Conservation (phyloP, 768 basidiomycete genomes). For the Coprinopsis strossmayeri region DNA sequence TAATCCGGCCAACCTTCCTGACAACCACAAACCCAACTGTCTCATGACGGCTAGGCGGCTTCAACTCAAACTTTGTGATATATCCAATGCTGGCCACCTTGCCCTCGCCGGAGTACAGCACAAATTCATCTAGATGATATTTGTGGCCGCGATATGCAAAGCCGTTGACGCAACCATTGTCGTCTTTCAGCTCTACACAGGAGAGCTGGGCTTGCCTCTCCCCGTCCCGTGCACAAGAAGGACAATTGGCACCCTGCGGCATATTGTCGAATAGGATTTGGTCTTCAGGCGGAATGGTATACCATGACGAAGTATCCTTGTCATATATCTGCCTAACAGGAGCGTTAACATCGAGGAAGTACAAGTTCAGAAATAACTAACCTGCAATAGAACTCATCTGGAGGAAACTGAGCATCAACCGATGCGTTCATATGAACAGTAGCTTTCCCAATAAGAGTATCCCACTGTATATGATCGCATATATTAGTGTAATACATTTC, state of each 20-base stretch:
- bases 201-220: conserved; percentile 16
- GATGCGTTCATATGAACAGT: conserved; percentile 28
- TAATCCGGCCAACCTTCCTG: conserved; percentile 45
- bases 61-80: conserved; percentile 29
- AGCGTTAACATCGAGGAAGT: neutral
- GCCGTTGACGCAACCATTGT: conserved; percentile 26
- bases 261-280: conserved; percentile 12
- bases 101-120: conserved; percentile 29
- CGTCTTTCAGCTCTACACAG: conserved; percentile 22
- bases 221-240: conserved; percentile 34
- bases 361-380: conserved; percentile 19
- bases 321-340: conserved; percentile 44
- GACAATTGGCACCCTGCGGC: conserved; percentile 47
- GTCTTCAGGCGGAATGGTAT: conserved; percentile 27
- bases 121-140: conserved; percentile 62
- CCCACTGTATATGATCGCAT: conserved; percentile 39
- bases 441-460: conserved; percentile 42
- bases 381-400: conserved; percentile 54
- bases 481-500: conserved; percentile 58
- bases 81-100: conserved; percentile 48
- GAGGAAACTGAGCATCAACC: conserved; percentile 17
- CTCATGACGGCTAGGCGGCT: conserved; percentile 12
- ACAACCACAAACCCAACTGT: conserved; percentile 20
- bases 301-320: conserved; percentile 36
- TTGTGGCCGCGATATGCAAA: conserved; percentile 37